A percentile compares a stretch with the other conserved stretches of the same genome.
These are phyloP conservation scores for Vitis hybrid DNA, from an alignment of 177 flowering plant genomes.

Conservation along the genomic window DNA sequence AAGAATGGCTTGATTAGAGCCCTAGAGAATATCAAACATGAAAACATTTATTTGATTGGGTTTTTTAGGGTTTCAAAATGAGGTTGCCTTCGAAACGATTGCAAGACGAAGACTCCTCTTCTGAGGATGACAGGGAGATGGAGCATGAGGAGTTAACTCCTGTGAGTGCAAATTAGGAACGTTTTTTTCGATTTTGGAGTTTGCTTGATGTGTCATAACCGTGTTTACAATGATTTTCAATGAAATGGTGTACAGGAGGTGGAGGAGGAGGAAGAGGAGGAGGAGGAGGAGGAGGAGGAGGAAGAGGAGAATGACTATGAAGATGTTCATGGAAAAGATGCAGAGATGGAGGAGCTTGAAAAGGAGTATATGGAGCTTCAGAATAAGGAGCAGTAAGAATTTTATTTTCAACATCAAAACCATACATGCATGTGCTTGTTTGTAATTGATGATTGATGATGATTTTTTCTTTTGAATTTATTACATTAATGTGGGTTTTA, in stretches of 20 bases:
- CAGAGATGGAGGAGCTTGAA: conserved; percentile 81
- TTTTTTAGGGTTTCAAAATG: conserved; percentile 19
- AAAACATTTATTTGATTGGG: too few species aligned
- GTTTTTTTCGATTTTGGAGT: background rate
- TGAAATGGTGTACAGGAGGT: conserved; percentile 15
- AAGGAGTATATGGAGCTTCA: conserved; percentile 60
- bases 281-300: conserved; percentile 16
- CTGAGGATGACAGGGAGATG: conserved; percentile 34
- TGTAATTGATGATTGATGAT: too few species aligned
- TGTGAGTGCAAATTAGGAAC: too few species aligned
- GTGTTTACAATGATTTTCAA: background rate
- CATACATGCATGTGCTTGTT: background rate
- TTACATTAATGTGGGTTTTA: too few species aligned
- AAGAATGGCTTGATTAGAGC: too few species aligned
- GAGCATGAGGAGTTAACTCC: conserved; percentile 21
- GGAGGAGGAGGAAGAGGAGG: conserved; percentile 15
- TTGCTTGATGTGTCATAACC: background rate
- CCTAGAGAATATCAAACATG: too few species aligned
- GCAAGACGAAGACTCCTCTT: conserved; percentile 11
- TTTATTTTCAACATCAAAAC: background rate
- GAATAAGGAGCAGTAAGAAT: conserved; percentile 61
- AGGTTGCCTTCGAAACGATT: conserved; percentile 21
- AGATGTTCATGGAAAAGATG: conserved; percentile 28
- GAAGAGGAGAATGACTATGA: conserved; percentile 17
- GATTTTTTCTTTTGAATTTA: too few species aligned